Base-by-base conservation (phyloP, 805 yeast genomes). In the Wickerhamiella australiensis region DNA sequence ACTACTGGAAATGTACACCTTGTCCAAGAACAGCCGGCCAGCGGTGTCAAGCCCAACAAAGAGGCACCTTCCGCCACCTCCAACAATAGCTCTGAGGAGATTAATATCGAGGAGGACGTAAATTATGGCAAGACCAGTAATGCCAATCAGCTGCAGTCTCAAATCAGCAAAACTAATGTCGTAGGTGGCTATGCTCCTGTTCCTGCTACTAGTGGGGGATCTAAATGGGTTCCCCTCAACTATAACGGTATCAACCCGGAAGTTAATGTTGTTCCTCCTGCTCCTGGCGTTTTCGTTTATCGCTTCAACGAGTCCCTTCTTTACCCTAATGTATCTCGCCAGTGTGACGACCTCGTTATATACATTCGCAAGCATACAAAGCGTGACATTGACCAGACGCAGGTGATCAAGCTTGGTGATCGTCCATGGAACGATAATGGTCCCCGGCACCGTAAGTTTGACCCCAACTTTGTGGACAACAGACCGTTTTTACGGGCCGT, bases 351-450 rank as follows among this genome's bases (percentile, higher is more conserved):
- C 22, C 72, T 88, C 15, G 68, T 78, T 43, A 88, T 82, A 53
- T 79, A 80, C 56, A 79, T 83, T 35, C 79, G 78, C 62, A 63
- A 67, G 40, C 50, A 61, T 8, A 84, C 94, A 1, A 74, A 74
- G 57, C 75, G 82, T 47, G 87, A 87, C 25, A 70, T 72, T 47
- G 54, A 62, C 7, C 56, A 54, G 5, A 59, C 56, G n/a, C 40
- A 46, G 12, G 53, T 50, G 20, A 52, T 58, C 25, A 54, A 69
- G 51, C 60, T 68, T 25, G 78, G 82, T 40, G 80, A 81, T 50
- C 75, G 87, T 55, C 88, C 95, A 17, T 88, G 96, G 95, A 87
- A 87, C 62, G 90, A 87, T 60, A 87, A 87, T 15, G 94, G 94
- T 54, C 84, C 78, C 35, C 58, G 59, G 29, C 57, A 53, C 40